Conservation (phyloP, 73 alveolate species). For the Urostyla sp. region DNA sequence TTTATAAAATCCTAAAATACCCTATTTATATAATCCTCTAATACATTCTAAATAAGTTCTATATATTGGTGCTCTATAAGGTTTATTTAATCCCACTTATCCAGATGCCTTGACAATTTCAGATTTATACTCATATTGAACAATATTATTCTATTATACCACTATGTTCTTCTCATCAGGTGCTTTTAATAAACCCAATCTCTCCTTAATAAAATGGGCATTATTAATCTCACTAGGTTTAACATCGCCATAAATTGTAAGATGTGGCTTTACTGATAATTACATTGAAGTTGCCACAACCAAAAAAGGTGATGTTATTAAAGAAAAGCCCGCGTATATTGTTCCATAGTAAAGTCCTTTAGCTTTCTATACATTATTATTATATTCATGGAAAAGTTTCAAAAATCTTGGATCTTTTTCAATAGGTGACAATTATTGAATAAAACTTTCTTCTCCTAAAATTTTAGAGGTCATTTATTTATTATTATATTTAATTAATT, state of each 20-base stretch:
- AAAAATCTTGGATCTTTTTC: slow-evolving; percentile 46
- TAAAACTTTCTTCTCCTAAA: neutral
- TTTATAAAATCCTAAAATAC: slow-evolving; percentile 77
- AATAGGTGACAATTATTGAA: neutral
- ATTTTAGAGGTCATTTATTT: neutral
- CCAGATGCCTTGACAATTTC: slow-evolving; percentile 47
- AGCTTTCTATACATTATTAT: neutral
- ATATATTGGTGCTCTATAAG: slow-evolving; percentile 81
- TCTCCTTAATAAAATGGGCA: no score
- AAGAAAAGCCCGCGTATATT: neutral
- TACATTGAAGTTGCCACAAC: slow-evolving; percentile 72
- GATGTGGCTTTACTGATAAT: slow-evolving; percentile 75
- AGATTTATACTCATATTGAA: neutral
- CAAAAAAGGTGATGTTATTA: slow-evolving; percentile 62
- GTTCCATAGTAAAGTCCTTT: neutral
- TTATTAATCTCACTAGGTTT: slow-evolving; percentile 2
- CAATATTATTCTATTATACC: neutral
- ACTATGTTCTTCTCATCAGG: neutral
- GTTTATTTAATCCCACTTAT: slow-evolving; percentile 64
- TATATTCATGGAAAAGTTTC: slow-evolving; percentile 3
- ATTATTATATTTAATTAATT: no score
- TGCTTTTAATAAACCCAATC: neutral
- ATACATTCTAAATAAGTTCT: slow-evolving; percentile 64
- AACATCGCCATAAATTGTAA: slow-evolving; percentile 70
- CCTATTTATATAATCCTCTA: slow-evolving; percentile 69